Base-by-base conservation (phyloP, 805 yeast genomes). In the Suhomyces faveliae region DNA sequence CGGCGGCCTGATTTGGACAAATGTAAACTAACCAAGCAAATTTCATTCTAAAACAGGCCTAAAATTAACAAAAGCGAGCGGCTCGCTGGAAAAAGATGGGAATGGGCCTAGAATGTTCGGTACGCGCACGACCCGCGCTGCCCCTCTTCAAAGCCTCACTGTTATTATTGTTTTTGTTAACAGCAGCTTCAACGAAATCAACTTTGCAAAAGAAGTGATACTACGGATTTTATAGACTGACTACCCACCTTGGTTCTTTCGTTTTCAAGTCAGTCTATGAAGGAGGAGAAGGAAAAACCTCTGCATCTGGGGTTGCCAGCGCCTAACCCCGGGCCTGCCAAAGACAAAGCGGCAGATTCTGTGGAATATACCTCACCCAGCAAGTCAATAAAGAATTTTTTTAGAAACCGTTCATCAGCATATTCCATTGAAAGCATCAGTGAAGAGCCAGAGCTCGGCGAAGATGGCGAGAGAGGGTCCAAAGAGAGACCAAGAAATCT, bases 351-450 rank as follows among this genome's bases (percentile, higher is more conserved):
- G 12, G 21, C 11, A 15, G 37, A 33, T 12, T n/a, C 10, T 17
- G 37, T 33, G 37, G 37, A 56, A 19, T 51, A 57, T 39, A 48
- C 61, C 10, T 61, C 67, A 12, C 68, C 70, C 4, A 51, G 61
- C 25, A 65, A 62, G 47, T 55, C 66, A 11, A 53, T 65, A 21
- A 57, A 57, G 33, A 54, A 51, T 42, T 51, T 62, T 37, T 64
- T 63, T 52, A 55, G 56, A 29, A 58, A 58, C 43, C 49, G 61
- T 24, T 50, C 52, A 10, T 63, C 68, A 4, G 40, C 56, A 11
- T 56, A 59, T 40, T 62, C 67, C 12, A 52, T 57, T 11, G 66
- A 61, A 12, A 58, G 62, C 39, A 53, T 59, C 20, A 53, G 56
- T 27, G 64, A 60, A 42, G 59, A 54, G 41, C 62, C 57, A 6